Evolutionary conservation across 2,329 filamentous ascomycete genomes (phyloP).

Genomic region (Ceratocystis albifundus): DNA sequence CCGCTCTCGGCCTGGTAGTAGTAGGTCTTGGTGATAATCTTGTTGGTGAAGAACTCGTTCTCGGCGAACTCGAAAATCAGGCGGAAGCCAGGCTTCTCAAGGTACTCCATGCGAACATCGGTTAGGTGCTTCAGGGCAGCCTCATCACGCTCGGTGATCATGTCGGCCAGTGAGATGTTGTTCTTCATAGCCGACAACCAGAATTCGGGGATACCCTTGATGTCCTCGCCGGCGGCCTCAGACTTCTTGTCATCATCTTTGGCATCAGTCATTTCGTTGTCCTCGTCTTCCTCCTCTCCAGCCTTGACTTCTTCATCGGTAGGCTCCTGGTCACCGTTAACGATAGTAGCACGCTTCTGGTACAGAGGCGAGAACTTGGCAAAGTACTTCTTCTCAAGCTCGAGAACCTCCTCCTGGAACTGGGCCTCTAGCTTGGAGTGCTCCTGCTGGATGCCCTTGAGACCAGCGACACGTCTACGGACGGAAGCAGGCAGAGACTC

Average conservation of each 20-base stretch:
- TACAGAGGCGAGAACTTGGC: constrained; percentile 97
- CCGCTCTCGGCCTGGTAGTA: constrained; percentile 98
- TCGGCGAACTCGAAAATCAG: constrained; percentile 94
- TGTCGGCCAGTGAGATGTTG: constrained; percentile 90
- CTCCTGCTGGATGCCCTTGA: constrained; percentile 97
- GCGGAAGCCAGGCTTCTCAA: constrained; percentile 94
- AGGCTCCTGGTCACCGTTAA: constrained; percentile 79
- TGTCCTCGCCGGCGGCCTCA: constrained; percentile 37
- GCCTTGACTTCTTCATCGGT: constrained; percentile 76
- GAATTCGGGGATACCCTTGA: constrained; percentile 91
- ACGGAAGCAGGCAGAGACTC: constrained; percentile 85
- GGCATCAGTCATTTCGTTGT: constrained; percentile 48
- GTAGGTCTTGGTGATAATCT: constrained; percentile 94
- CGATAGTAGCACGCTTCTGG: constrained; percentile 82
- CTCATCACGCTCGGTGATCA: constrained; percentile 97
- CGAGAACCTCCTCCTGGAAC: constrained; percentile 95
- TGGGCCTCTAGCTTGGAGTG: constrained; percentile 96
- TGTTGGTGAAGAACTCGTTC: constrained; percentile 97
- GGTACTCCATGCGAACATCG: constrained; percentile 98
- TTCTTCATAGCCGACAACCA: constrained; percentile 99
- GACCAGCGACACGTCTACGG: constrained; percentile 81
- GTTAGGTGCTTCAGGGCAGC: constrained; percentile 76
- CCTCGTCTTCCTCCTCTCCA: constrained; percentile 68
- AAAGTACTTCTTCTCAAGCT: constrained; percentile 99
- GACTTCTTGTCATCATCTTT: constrained; percentile 47